Evolutionary conservation across 177 flowering plant species (phyloP).

Genomic region (Vitis hybrid): DNA sequence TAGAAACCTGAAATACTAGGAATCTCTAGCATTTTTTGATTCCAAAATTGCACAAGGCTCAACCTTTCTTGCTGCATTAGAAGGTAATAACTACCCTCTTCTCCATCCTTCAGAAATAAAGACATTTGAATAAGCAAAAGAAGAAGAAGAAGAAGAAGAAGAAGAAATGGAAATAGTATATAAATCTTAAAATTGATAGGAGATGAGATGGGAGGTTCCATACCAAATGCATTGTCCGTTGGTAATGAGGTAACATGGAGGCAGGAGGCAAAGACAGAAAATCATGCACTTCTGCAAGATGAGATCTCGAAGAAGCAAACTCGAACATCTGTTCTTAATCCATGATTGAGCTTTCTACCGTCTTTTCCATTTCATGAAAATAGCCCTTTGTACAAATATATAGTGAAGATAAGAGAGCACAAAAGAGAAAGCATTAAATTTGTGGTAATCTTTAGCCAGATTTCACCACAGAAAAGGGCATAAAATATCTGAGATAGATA

Average conservation of each 20-base stretch:
- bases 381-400: not conserved
- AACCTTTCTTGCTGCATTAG: not conserved
- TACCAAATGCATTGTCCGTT: constrained; percentile 1
- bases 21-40: constrained; percentile 11
- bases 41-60: constrained; percentile 2
- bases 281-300: not conserved
- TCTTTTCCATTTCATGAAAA: no score
- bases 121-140: not conserved
- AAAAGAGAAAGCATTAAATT: not conserved
- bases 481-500: no score
- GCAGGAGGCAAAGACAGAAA: not conserved
- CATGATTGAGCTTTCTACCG: not conserved
- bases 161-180: not conserved
- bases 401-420: not conserved
- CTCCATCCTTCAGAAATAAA: not conserved
- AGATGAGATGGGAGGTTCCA: not conserved
- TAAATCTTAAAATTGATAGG: not conserved
- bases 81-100: not conserved
- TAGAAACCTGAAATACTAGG: constrained; percentile 1
- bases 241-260: not conserved
- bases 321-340: constrained; percentile 9
- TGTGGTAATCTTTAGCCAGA: not conserved
- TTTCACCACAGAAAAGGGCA: no score
- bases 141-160: not conserved
- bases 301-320: not conserved